Base-by-base conservation (phyloP, 2,329 filamentous ascomycete species). In the Neopestalotiopsis rosae region DNA sequence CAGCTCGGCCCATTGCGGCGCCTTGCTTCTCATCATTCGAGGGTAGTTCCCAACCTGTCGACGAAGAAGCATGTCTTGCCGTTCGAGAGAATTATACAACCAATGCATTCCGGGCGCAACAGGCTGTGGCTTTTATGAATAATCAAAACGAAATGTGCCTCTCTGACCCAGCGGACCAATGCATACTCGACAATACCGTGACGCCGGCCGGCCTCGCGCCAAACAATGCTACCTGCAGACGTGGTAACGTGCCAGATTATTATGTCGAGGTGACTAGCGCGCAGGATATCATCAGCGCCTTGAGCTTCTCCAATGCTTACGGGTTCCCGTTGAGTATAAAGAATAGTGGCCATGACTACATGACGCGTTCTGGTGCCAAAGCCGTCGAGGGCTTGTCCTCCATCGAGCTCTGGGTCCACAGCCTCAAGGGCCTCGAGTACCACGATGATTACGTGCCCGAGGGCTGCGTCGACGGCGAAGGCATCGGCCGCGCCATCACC, bases 321-420 rank as follows among this genome's bases (percentile, higher is more conserved):
- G 69, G 70, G 42, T 67, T 76, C 2, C 72, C 75, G 10, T 72
- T 78, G 2, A 74, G 71, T 7, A 74, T 80, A 65, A 78, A 79
- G 69, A 80, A 79, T 59, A 78, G 72, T 56, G 79, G 79, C 3
- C 78, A 80, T 66, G 79, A 80, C 57, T 80, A 76, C 65, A 73
- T 79, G 69, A 75, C 74, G 7, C 75, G 78, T 38, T 78, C 74
- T 52, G 79, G 75, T 69, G 73, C 72, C 4, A 74, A 76, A 17
- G 75, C 74, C 4, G 24, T n/a, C 2, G 1, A 4, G 4, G 58
- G 58, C 4, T 61, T 34, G 3, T 12, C 58, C 10, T 71, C 75
- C 0, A 69, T 80, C 2, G 69, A 74, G 12, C 73, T 80, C 9
- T 79, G 78, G 77, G 74, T 75, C 3, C 77, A 76, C 59, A 73